A percentile compares a stretch with the other conserved stretches of the same genome.
Evolutionary conservation across 1,139 yeast species (phyloP).

Genomic region (Yamadazyma blattariae): DNA sequence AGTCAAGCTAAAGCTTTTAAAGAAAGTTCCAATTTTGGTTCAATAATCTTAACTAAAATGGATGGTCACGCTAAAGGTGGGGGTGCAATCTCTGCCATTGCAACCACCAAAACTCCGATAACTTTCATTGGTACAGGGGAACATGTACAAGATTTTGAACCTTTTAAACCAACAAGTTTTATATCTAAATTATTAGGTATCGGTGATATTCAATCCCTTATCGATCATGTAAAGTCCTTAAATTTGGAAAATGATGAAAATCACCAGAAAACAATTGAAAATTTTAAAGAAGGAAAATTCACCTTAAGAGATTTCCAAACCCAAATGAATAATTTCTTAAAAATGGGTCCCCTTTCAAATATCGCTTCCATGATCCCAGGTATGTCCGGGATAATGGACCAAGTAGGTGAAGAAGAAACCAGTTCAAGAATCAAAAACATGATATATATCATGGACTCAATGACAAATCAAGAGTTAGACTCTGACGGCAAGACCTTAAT

Average conservation of each 20-base stretch:
- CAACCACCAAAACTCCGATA: constrained; percentile 95
- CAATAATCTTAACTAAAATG: constrained; percentile 92
- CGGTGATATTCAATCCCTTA: constrained; percentile 90
- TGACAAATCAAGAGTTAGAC: constrained; percentile 90
- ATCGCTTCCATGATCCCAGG: constrained; percentile 96
- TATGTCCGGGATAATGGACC: constrained; percentile 79
- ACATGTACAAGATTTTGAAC: constrained; percentile 90
- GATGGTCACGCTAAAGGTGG: constrained; percentile 99
- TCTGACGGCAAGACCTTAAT: constrained; percentile 83
- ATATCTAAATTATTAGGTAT: constrained; percentile 88
- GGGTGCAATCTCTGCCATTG: constrained; percentile 98
- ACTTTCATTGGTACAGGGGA: constrained; percentile 98
- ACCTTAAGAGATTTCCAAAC: constrained; percentile 89
- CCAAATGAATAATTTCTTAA: constrained; percentile 91
- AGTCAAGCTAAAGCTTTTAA: constrained; percentile 92
- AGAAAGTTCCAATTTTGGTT: constrained; percentile 90
- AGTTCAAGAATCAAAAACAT: constrained; percentile 77
- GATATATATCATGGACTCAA: constrained; percentile 93
- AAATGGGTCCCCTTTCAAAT: constrained; percentile 94
- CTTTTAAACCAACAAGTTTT: constrained; percentile 86
- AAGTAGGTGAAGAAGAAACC: constrained; percentile 90
- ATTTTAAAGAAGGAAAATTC: constrained; percentile 92
- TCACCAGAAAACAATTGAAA: constrained; percentile 88
- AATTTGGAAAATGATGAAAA: constrained; percentile 66
- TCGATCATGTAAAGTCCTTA: constrained; percentile 89